phyloP scores from a whole-genome alignment of 106 monocot species.

The Narthecium ossifragum region DNA sequence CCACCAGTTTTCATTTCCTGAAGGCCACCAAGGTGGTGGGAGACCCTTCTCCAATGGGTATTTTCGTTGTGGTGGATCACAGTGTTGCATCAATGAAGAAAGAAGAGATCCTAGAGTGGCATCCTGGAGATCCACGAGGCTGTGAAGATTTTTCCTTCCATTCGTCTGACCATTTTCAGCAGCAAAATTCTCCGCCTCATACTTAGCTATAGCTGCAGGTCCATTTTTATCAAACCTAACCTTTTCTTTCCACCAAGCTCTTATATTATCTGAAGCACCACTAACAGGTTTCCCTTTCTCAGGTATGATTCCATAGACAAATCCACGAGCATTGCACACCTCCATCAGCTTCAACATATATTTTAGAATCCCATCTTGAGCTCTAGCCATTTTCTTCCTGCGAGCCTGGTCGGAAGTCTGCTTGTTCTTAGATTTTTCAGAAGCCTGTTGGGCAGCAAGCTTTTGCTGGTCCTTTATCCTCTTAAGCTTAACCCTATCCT shows the following conservation, averaged over 20 bases:
- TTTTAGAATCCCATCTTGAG: slow-evolving; percentile 95
- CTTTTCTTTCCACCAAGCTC: slow-evolving; percentile 99
- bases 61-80: slow-evolving; percentile 85
- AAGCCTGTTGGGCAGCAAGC: slow-evolving; percentile 34
- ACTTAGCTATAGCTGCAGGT: slow-evolving; percentile 73
- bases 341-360: slow-evolving; percentile 99
- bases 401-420: slow-evolving; percentile 77
- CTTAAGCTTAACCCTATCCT: slow-evolving; percentile 77
- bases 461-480: slow-evolving; percentile 71
- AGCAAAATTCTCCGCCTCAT: slow-evolving; percentile 63
- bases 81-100: slow-evolving; percentile 96
- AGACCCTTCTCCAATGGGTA: slow-evolving; percentile 78
- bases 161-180: slow-evolving; percentile 23
- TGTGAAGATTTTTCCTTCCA: slow-evolving; percentile 37
- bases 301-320: slow-evolving; percentile 94
- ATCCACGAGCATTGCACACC: slow-evolving; percentile 94
- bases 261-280: slow-evolving; percentile 90
- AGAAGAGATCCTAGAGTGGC: slow-evolving; percentile 92
- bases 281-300: slow-evolving; percentile 97
- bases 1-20: slow-evolving; percentile 94
- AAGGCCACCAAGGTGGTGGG: slow-evolving; percentile 97
- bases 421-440: slow-evolving; percentile 49
- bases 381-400: slow-evolving; percentile 93
- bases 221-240: slow-evolving; percentile 98
- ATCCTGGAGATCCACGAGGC: slow-evolving; percentile 88